Evolutionary conservation across 495 filamentous ascomycete species (phyloP), one percentile per base, ranked within the genome.

Genomic region (Neurospora sp.): DNA sequence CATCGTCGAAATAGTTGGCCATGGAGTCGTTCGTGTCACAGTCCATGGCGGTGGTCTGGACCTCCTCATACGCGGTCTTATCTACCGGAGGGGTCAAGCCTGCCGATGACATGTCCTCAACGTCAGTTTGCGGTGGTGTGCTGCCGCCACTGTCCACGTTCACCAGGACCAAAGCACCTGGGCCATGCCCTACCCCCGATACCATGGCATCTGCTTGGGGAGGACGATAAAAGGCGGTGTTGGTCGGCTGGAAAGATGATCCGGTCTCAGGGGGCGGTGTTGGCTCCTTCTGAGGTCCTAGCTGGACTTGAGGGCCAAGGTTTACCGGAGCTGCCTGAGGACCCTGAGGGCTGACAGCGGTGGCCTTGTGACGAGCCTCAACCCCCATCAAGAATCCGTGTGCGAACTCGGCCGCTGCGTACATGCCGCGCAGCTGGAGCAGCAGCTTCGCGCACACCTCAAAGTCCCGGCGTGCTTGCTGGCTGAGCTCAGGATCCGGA

Each of bases 371-470:
- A 66, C 54, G 54, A 18, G 54, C 54, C 27, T 66, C 54, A 18
- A 66, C 93, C 5, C 92, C 92, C 77, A 96, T 91, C 27, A 97
- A 84, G 84, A 97, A 96, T 16, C 91, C 90, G 3, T 90, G 92
- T 23, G 92, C 92, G 77, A 93, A 97, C 80, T 96, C 93, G 39
- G 94, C 94, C 0, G 93, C 92, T 2, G 93, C 89, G 78, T 97
- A 97, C 71, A 90, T 93, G 73, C 94, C 92, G 39, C 92, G 89
- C 16, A 97, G 86, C 69, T 88, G 88, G 76, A 92, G 88, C 81
- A 97, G 89, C 71, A 95, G 93, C 46, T 88, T 87, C 91, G 96
- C 94, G 84, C 93, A 96, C 78, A 93, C 88, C 78, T 89, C 90
- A 83, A 96, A 97, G 70, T 92, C 92, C 70, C 90, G 88, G 69